Percentiles rank a stretch among this genome's conserved stretches.
Evolutionary conservation across 163 green algal species (phyloP).

Genomic region (Prototheca cutis): DNA sequence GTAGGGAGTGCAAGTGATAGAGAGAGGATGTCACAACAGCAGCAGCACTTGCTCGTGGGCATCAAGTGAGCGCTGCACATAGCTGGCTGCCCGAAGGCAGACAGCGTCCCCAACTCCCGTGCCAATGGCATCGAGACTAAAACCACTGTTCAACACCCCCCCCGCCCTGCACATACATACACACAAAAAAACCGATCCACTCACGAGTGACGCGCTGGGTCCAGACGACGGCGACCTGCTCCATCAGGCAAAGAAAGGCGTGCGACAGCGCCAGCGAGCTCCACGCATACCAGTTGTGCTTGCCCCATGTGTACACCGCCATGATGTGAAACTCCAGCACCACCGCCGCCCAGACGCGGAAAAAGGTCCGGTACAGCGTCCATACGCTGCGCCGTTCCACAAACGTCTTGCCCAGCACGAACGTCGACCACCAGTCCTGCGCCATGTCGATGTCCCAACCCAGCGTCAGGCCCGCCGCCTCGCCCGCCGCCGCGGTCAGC

Average conservation of each 20-base stretch:
- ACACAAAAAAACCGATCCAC: too few species aligned
- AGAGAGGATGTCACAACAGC: too few species aligned
- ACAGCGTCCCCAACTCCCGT: too few species aligned
- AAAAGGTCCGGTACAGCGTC: conserved; percentile 31
- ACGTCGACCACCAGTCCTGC: conserved; percentile 17
- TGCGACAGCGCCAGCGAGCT: conserved; percentile 15
- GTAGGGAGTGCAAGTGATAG: too few species aligned
- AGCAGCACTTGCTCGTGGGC: too few species aligned
- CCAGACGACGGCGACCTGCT: conserved; percentile 19
- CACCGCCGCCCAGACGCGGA: conserved; percentile 28
- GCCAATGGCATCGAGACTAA: too few species aligned
- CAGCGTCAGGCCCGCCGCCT: background rate
- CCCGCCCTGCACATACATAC: too few species aligned
- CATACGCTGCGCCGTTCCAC: conserved; percentile 21
- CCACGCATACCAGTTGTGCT: conserved; percentile 5
- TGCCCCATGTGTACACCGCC: conserved; percentile 24
- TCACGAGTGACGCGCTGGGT: conserved; percentile 19
- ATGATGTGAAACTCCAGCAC: conserved; percentile 38
- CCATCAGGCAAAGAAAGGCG: conserved; percentile 19
- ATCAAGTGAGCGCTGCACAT: too few species aligned
- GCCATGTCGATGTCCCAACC: conserved; percentile 16
- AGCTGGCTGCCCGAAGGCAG: too few species aligned
- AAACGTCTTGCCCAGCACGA: conserved; percentile 37
- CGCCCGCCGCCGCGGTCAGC: background rate
- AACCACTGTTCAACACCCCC: too few species aligned